Conservation (phyloP, 768 basidiomycete species). For the Vararia minispora region DNA sequence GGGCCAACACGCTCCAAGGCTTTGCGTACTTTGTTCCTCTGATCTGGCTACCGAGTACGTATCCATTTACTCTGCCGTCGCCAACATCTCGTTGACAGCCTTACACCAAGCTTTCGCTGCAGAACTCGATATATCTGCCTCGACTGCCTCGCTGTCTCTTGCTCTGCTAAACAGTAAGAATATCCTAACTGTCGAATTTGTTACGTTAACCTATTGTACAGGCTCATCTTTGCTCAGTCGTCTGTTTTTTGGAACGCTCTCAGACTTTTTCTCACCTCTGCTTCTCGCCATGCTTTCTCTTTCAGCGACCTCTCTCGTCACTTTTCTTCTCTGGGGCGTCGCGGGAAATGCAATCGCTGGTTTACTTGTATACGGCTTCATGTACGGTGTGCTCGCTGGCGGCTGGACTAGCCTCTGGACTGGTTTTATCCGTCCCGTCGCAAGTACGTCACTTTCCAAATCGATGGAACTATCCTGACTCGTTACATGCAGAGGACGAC, state of each 20-base stretch:
- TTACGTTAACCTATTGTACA: not conserved
- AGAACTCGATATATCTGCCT: conserved; percentile 6
- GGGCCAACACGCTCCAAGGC: conserved; percentile 17
- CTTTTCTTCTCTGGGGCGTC: conserved; percentile 24
- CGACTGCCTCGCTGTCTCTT: conserved; percentile 13
- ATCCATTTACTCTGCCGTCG: not conserved
- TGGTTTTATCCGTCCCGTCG: conserved; percentile 16
- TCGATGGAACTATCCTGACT: not conserved
- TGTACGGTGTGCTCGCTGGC: conserved; percentile 22
- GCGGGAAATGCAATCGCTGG: conserved; percentile 16
- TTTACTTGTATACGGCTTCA: conserved; percentile 18
- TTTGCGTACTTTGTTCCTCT: conserved; percentile 18
- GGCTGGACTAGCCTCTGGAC: conserved; percentile 23
- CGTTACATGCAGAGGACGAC: conserved; percentile 15
- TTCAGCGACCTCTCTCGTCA: conserved; percentile 15
- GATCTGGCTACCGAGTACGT: conserved; percentile 19
- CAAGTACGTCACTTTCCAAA: conserved; percentile 12
- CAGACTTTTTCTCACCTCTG: conserved; percentile 16
- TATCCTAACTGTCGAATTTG: no score
- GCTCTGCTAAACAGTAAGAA: conserved; percentile 14
- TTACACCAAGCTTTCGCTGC: conserved; percentile 13
- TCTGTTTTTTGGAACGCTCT: conserved; percentile 11
- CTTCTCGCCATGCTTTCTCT: conserved; percentile 15
- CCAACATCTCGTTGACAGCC: not conserved
- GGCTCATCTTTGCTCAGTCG: conserved; percentile 12